Evolutionary conservation across 345 rosid species (phyloP).

Genomic region (Eucalyptus marginata): DNA sequence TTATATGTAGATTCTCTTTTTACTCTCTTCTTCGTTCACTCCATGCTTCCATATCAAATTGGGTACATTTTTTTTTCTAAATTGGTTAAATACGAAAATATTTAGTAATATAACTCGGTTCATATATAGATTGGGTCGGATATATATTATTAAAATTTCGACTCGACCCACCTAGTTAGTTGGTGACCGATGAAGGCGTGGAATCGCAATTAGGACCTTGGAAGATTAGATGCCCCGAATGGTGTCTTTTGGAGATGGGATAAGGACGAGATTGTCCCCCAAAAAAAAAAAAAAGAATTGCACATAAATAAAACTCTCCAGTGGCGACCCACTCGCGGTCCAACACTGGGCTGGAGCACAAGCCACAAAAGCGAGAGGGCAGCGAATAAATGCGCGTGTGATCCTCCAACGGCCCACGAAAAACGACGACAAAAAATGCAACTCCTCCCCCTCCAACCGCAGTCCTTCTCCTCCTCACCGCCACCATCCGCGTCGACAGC

Average conservation of each 20-base stretch:
- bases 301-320: background rate
- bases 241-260: background rate
- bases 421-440: background rate
- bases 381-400: background rate
- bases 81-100: accelerated
- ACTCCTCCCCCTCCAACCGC: background rate
- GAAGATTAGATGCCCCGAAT: background rate
- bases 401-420: background rate
- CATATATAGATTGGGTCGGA: accelerated
- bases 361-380: background rate
- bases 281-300: background rate
- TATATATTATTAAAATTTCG: no score
- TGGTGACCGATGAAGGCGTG: background rate
- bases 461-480: background rate
- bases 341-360: background rate
- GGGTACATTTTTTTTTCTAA: accelerated
- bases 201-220: background rate
- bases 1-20: background rate
- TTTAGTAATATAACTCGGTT: background rate
- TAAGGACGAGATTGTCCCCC: background rate
- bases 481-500: background rate
- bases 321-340: background rate
- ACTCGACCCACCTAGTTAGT: no score
- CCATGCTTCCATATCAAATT: no score
- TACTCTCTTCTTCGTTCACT: background rate